A percentile compares a stretch with the other conserved stretches of the same genome.
phyloP scores from a whole-genome alignment of 306 rosid genomes.

The Glycine latifolia region DNA sequence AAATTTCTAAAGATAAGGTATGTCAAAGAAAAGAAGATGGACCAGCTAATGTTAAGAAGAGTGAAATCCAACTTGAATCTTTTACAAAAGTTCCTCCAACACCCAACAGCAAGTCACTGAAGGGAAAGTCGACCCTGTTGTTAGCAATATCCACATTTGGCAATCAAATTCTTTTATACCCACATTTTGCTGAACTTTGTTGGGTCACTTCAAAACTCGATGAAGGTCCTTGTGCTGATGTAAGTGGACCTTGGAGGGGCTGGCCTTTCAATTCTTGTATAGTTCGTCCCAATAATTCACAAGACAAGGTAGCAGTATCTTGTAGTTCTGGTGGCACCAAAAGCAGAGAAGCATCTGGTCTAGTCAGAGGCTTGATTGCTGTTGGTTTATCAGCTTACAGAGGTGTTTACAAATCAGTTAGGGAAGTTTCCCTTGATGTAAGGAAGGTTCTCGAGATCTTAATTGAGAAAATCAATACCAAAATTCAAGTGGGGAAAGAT shows the following conservation, averaged over 20 bases:
- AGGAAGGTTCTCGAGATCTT: constrained; percentile 85
- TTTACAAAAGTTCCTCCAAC: constrained; percentile 57
- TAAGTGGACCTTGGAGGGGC: constrained; percentile 95
- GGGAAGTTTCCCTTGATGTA: constrained; percentile 80
- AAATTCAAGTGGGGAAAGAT: constrained; percentile 82
- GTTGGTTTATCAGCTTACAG: constrained; percentile 91
- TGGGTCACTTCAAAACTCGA: constrained; percentile 94
- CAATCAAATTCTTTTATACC: constrained; percentile 85
- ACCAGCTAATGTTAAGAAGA: constrained; percentile 43
- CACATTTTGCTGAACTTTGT: constrained; percentile 97
- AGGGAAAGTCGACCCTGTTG: constrained; percentile 76
- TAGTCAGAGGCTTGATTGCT: constrained; percentile 86
- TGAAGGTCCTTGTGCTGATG: constrained; percentile 89
- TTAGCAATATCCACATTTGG: constrained; percentile 89
- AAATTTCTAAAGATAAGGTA: constrained; percentile 43
- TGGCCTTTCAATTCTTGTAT: constrained; percentile 99
- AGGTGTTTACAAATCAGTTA: constrained; percentile 81
- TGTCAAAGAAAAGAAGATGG: constrained; percentile 49
- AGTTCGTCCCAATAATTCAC: constrained; percentile 64
- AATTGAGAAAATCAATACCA: constrained; percentile 66
- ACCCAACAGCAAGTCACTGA: constrained; percentile 60
- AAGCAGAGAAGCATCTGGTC: constrained; percentile 69
- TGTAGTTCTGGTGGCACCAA: constrained; percentile 57
- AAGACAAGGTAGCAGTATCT: constrained; percentile 53
- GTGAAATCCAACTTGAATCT: constrained; percentile 51